Evolutionary conservation across 345 rosid species (phyloP).

Genomic region (Aquilaria yunnanensis): DNA sequence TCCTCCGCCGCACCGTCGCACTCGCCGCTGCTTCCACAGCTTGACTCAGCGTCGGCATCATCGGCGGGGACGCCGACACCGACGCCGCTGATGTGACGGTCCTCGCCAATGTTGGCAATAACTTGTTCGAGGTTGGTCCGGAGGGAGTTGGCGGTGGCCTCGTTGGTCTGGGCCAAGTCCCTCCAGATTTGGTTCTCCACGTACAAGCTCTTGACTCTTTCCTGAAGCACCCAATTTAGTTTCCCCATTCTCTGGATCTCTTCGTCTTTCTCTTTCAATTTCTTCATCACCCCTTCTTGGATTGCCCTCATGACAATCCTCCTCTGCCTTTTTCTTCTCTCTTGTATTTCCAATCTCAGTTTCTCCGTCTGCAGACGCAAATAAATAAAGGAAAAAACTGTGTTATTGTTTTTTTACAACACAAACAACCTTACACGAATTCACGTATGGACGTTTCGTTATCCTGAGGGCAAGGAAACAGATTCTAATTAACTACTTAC

Average conservation of each 20-base stretch:
- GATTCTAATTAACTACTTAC: constrained; percentile 17
- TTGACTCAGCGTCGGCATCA: constrained; percentile 40
- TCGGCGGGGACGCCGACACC: constrained; percentile 22
- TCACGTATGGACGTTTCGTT: too few relatives aligned
- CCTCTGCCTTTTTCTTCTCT: constrained; percentile 50
- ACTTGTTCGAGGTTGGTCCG: constrained; percentile 50
- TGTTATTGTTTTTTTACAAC: background rate
- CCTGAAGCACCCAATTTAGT: constrained; percentile 60
- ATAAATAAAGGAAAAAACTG: background rate
- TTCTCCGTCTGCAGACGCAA: constrained; percentile 36
- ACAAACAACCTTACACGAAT: background rate
- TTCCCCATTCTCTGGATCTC: constrained; percentile 48
- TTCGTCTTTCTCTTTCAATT: constrained; percentile 57
- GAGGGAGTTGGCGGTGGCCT: constrained; percentile 59
- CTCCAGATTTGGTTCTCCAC: constrained; percentile 64
- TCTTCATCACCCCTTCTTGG: constrained; percentile 34
- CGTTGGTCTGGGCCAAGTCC: constrained; percentile 59
- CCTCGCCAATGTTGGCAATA: constrained; percentile 46
- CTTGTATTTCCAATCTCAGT: constrained; percentile 53
- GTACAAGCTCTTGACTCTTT: constrained; percentile 40
- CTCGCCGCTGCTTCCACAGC: constrained; percentile 55
- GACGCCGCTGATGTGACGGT: constrained; percentile 17
- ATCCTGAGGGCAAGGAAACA: background rate
- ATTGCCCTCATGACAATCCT: constrained; percentile 39
- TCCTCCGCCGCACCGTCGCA: constrained; percentile 10